These are phyloP conservation scores for Phytophthora ramorum DNA, from an alignment of 352 stramenopile genomes.

Conservation along the genomic window DNA sequence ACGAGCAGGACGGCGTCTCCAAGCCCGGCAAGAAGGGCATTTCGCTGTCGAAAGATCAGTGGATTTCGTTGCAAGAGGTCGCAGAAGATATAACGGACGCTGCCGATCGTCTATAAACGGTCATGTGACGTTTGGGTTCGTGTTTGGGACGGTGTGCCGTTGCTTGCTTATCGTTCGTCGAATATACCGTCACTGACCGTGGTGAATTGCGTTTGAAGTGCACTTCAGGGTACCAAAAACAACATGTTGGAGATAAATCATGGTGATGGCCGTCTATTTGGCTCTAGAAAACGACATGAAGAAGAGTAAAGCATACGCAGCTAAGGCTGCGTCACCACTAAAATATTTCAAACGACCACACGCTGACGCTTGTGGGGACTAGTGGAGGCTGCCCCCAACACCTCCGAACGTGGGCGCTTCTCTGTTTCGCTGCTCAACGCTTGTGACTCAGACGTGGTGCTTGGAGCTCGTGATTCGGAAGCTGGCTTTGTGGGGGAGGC, in stretches of 20 bases:
- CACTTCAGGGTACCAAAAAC: too few relatives aligned
- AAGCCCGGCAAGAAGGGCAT: constrained; percentile 86
- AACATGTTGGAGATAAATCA: not conserved
- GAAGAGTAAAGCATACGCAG: constrained; percentile 35
- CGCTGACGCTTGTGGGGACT: constrained; percentile 56
- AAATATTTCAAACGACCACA: constrained; percentile 44
- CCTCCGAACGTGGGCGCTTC: constrained; percentile 41
- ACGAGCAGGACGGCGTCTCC: constrained; percentile 56
- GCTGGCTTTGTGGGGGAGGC: constrained; percentile 31
- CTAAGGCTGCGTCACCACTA: constrained; percentile 32
- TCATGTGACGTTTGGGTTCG: not conserved
- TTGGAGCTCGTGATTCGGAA: constrained; percentile 20
- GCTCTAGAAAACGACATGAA: constrained; percentile 37
- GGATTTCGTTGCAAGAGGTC: constrained; percentile 46
- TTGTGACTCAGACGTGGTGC: constrained; percentile 35
- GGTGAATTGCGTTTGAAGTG: not conserved
- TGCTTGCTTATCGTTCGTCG: not conserved
- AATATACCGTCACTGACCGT: constrained; percentile 6
- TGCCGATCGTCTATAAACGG: constrained; percentile 28
- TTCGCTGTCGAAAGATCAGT: constrained; percentile 76
- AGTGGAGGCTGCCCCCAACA: constrained; percentile 28
- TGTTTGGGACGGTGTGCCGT: not conserved
- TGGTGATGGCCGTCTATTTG: constrained; percentile 26
- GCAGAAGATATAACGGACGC: constrained; percentile 44
- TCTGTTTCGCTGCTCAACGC: constrained; percentile 30